Evolutionary conservation across 2,329 filamentous ascomycete species (phyloP), one percentile per base, ranked within the genome.

Genomic region (Metarhizium album): DNA sequence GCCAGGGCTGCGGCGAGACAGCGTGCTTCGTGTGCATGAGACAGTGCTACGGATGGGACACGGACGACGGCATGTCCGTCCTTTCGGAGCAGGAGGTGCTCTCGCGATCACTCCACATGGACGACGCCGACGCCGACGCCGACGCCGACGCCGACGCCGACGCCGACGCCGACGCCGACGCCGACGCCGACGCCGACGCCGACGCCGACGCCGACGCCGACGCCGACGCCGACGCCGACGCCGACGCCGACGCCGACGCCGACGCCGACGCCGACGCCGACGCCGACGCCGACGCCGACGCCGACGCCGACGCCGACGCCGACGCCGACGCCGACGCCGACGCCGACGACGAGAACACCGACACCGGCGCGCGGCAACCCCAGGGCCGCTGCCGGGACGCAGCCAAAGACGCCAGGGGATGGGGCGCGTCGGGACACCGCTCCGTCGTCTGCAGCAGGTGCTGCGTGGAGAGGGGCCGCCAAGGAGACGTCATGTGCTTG

Each of bases 21-120:
- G 79, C 83, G 0, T 87, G 84, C 62, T 86, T 78, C 59, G 73
- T 87, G n/a, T 87, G 84, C 62, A 76, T 85, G 43, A 70, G 84
- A 24, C 70, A 79, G 56, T 87, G 84, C 57, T 68, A 75, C 13
- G 77, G 78, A 2, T 76, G 73, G 71, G 55, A 60, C 29, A 48
- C 51, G 22, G 57, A 59, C 8, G 51, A 48, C 24, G 43, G n/a
- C 23, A 40, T 45, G 57, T 54, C 46, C 29, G 40, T 59, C 7
- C 55, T 64, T 3, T 60, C 59, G 6, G 65, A 68, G 46, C 61
- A 68, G 49, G 65, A 70, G 52, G 61, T 63, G 18, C 58, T 73
- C 1, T 71, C 67, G 13, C 62, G 64, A 18, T 78, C 74, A 0
- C 75, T 77, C 48, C 68, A 69, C 16, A 79, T 79, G 75, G 62